Conservation (phyloP, 495 filamentous ascomycete species). For the Daldinia decipiens region DNA sequence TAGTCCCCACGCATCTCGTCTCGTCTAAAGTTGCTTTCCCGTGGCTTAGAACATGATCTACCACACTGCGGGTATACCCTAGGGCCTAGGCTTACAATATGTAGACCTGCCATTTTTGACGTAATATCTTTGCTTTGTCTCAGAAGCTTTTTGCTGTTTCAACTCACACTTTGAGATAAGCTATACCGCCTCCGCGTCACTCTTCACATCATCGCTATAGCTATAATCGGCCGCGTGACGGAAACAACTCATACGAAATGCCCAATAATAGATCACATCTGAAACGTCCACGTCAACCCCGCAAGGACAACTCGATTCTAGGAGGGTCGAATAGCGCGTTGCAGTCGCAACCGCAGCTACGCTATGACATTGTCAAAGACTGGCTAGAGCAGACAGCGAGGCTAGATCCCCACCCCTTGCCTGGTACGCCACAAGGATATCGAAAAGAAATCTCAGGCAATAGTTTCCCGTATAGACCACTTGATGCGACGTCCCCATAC, state of each 20-base stretch:
- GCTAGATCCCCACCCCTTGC: slow-evolving; percentile 30
- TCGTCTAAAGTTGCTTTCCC: slow-evolving; percentile 31
- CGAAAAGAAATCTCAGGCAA: slow-evolving; percentile 16
- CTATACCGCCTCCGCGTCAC: slow-evolving; percentile 33
- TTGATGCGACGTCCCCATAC: slow-evolving; percentile 23
- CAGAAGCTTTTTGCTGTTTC: slow-evolving; percentile 42
- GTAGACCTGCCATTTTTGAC: slow-evolving; percentile 11
- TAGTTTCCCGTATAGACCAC: slow-evolving; percentile 16
- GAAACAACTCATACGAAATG: slow-evolving; percentile 21
- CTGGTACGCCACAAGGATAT: slow-evolving; percentile 24
- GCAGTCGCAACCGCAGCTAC: slow-evolving; percentile 32
- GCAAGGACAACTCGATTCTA: slow-evolving; percentile 11
- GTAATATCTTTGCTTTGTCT: slow-evolving; percentile 37
- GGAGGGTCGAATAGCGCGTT: slow-evolving; percentile 27
- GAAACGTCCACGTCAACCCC: slow-evolving; percentile 31
- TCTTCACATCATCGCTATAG: slow-evolving; percentile 37
- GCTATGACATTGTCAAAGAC: slow-evolving; percentile 46
- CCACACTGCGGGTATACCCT: slow-evolving; percentile 10
- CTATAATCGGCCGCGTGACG: slow-evolving; percentile 21
- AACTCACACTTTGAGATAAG: slow-evolving; percentile 40
- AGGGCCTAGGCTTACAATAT: slow-evolving; percentile 10
- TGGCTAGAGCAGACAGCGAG: slow-evolving; percentile 51
- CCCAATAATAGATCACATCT: slow-evolving; percentile 25
- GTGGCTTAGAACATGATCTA: slow-evolving; percentile 17
- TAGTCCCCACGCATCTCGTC: slow-evolving; percentile 24